Evolutionary conservation across 352 stramenopile species (phyloP).

Genomic region (Elongisporangium anandrum): DNA sequence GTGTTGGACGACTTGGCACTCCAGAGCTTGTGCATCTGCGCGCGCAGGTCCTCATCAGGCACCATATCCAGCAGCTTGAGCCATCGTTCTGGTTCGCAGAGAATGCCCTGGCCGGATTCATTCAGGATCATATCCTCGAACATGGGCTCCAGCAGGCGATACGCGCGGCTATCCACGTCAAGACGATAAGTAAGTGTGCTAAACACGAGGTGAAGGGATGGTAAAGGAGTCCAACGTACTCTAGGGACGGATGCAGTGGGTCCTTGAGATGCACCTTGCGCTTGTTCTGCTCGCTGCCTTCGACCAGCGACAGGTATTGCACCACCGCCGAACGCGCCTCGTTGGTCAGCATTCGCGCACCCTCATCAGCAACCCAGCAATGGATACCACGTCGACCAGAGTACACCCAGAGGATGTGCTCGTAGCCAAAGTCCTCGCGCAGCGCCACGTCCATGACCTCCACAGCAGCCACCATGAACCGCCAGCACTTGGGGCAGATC

Average conservation of each 20-base stretch:
- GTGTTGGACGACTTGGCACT: slow-evolving; percentile 32
- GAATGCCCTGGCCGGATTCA: slow-evolving; percentile 89
- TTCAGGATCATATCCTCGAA: slow-evolving; percentile 91
- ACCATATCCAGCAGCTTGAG: slow-evolving; percentile 91
- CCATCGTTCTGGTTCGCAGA: slow-evolving; percentile 88
- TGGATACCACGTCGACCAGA: slow-evolving; percentile 98
- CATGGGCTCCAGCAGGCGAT: slow-evolving; percentile 92
- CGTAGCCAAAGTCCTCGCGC: slow-evolving; percentile 98
- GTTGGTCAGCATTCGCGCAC: slow-evolving; percentile 92
- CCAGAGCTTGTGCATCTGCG: slow-evolving; percentile 63
- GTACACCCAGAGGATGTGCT: slow-evolving; percentile 99
- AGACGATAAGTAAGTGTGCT: not conserved
- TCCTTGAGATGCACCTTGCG: slow-evolving; percentile 90
- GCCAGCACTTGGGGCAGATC: slow-evolving; percentile 96
- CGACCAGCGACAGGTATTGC: slow-evolving; percentile 95
- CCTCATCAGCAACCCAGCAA: slow-evolving; percentile 98
- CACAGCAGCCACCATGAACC: slow-evolving; percentile 97
- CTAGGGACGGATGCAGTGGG: slow-evolving; percentile 93
- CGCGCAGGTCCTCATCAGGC: slow-evolving; percentile 84
- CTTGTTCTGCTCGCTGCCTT: slow-evolving; percentile 85
- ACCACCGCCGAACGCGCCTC: slow-evolving; percentile 95
- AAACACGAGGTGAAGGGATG: not conserved
- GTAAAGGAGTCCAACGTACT: slow-evolving; percentile 25
- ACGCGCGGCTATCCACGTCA: slow-evolving; percentile 67
- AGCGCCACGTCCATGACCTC: slow-evolving; percentile 91